Conservation (phyloP, 1,284 basidiomycete genomes). For the Cystobasidium sp. region DNA sequence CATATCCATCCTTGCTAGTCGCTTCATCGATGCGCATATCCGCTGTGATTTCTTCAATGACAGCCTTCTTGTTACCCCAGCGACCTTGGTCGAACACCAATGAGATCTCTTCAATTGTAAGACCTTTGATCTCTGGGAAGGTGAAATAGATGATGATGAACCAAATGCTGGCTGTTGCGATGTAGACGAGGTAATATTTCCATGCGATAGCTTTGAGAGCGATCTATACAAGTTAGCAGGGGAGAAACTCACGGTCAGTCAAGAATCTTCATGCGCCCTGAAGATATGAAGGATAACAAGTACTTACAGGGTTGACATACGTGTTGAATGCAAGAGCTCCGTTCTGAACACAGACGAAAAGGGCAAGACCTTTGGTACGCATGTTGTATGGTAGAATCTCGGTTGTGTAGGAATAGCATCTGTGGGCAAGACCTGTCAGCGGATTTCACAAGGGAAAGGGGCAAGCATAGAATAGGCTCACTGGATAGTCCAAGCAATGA, state of each 20-base stretch:
- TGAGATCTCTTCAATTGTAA: slow-evolving; percentile 53
- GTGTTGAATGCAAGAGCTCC: slow-evolving; percentile 16
- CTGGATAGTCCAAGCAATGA: slow-evolving; percentile 21
- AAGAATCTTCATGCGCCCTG: too few relatives aligned
- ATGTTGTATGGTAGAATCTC: slow-evolving; percentile 52
- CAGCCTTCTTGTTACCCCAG: slow-evolving; percentile 1
- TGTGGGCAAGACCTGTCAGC: background rate
- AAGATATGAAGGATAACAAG: too few relatives aligned
- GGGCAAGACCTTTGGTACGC: slow-evolving; percentile 51
- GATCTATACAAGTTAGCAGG: background rate
- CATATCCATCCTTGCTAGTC: slow-evolving; percentile 3
- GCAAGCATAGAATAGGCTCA: background rate
- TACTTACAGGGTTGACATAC: slow-evolving; percentile 21
- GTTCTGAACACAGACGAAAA: slow-evolving; percentile 41
- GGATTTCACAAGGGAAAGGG: background rate
- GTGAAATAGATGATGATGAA: slow-evolving; percentile 52
- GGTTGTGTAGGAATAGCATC: slow-evolving; percentile 45
- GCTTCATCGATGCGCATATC: background rate
- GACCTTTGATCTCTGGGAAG: slow-evolving; percentile 55
- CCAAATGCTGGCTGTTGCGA: slow-evolving; percentile 48
- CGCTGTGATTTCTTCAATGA: slow-evolving; percentile 1
- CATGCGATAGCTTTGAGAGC: background rate
- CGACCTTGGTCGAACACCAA: slow-evolving; percentile 50
- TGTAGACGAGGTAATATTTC: slow-evolving; percentile 53
- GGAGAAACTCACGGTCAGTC: background rate